Percentiles rank a stretch among this genome's conserved stretches.
Evolutionary conservation across 1,284 basidiomycete species (phyloP).

Genomic region (Tilletia horrida): DNA sequence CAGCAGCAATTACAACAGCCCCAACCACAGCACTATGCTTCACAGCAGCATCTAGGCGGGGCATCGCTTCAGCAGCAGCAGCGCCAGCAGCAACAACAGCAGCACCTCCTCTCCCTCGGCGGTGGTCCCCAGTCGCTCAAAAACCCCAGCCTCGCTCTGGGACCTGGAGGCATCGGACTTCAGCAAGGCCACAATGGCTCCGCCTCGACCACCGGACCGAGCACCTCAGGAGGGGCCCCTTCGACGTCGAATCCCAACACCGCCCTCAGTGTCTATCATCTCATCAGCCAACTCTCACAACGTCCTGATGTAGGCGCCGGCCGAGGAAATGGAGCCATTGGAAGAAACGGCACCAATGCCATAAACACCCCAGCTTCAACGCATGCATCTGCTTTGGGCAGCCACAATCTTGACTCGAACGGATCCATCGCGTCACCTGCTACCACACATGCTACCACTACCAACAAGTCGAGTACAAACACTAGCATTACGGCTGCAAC

Average conservation of each 20-base stretch:
- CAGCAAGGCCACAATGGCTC: neutral
- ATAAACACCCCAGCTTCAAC: slow-evolving; percentile 1
- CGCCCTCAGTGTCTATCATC: slow-evolving; percentile 38
- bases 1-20: slow-evolving; percentile 12
- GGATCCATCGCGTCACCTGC: neutral
- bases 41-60: neutral
- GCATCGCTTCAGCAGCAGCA: neutral
- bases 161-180: neutral
- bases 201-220: neutral
- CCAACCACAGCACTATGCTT: neutral
- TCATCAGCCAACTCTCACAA: slow-evolving; percentile 54
- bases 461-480: neutral
- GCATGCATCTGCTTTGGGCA: neutral
- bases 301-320: slow-evolving; percentile 35
- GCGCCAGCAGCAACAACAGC: slow-evolving; percentile 12
- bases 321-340: neutral
- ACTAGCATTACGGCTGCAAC: slow-evolving; percentile 5
- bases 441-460: neutral
- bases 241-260: slow-evolving; percentile 12
- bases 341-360: neutral
- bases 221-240: neutral
- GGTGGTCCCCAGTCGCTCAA: neutral
- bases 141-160: too few relatives aligned
- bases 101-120: slow-evolving; percentile 14
- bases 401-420: neutral